Evolutionary conservation across 2,329 filamentous ascomycete species (phyloP), one percentile per base, ranked within the genome.

Genomic region (Aureobasidium sp.): DNA sequence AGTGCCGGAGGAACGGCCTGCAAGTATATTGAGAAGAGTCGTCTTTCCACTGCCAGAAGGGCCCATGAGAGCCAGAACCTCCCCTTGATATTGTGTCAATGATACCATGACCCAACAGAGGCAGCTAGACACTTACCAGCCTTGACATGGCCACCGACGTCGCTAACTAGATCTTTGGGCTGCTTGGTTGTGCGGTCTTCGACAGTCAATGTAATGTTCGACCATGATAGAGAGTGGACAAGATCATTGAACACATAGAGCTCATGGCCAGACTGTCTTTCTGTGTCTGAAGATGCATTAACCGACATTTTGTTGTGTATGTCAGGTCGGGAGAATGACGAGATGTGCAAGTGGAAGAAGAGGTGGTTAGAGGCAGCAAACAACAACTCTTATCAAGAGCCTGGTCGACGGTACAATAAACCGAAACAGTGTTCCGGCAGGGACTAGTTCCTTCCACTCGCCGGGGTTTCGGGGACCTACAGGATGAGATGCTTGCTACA

Each of bases 21-120:
- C 89, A 10, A 94, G 83, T 5, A 87, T 83, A 70, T 93, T 91
- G 36, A 95, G 80, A 0, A 95, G 79, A 0, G 90, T 94, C 0
- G 90, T 94, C 74, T 95, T 95, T 53, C 90, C 90, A 61, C 83
- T 77, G 42, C 77, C 77, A 69, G 74, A 76, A 8, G 89, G 89
- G 6, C 90, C 90, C 88, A 94, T 92, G 41, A 94, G 73, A 46
- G 90, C 90, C 62, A 90, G 80, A 46, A 91, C 77, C 68, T 90
- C 84, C 29, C 87, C 88, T 39, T 85, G 84, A 23, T 26, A 23
- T 23, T 1, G 15, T 47, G 41, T 62, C 10, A 62, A 13, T 36
- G 3, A 15, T 2, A 20, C 2, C 23, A 3, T 34, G n/a, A 27
- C 7, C 7, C 1, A 6, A 27, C 8, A 20, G n/a, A 13, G 1